A percentile compares a stretch with the other conserved stretches of the same genome.
Conservation (phyloP, 495 filamentous ascomycete species). For the Thermothielavioides terrestris region DNA sequence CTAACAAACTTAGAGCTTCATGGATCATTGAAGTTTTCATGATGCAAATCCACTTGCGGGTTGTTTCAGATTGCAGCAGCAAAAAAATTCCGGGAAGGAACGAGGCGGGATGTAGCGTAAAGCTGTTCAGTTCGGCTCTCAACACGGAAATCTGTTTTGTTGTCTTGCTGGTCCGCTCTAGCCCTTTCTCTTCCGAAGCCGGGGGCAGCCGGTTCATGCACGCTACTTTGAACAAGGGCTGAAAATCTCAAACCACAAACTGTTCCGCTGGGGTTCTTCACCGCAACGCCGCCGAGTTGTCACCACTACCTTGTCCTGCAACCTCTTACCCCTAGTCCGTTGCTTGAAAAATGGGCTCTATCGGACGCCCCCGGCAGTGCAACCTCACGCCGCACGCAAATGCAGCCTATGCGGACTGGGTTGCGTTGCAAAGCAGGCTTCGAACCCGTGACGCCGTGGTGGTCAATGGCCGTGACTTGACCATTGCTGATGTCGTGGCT, state of each 20-base stretch:
- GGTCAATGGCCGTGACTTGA: slow-evolving; percentile 5
- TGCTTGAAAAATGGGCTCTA: neutral
- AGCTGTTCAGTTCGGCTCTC: too few species aligned
- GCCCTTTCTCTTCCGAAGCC: neutral
- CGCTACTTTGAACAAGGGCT: neutral
- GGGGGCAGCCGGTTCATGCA: neutral
- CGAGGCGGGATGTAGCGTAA: neutral
- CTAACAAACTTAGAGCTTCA: too few species aligned
- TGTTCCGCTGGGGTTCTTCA: too few species aligned
- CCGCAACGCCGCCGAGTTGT: too few species aligned
- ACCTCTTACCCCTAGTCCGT: too few species aligned
- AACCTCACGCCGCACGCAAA: slow-evolving; percentile 1
- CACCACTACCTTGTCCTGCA: too few species aligned
- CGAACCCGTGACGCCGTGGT: neutral
- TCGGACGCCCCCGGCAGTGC: neutral
- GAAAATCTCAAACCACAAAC: neutral
- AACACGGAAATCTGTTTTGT: neutral
- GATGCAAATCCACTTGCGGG: too few species aligned
- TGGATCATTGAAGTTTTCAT: too few species aligned
- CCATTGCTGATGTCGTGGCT: slow-evolving; percentile 6
- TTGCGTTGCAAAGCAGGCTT: neutral
- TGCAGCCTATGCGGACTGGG: slow-evolving; percentile 10
- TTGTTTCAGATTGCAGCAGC: neutral
- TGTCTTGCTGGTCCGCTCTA: neutral
- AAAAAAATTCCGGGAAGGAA: neutral